Base-by-base conservation (phyloP, 768 basidiomycete genomes). In the Auriscalpium vulgare region DNA sequence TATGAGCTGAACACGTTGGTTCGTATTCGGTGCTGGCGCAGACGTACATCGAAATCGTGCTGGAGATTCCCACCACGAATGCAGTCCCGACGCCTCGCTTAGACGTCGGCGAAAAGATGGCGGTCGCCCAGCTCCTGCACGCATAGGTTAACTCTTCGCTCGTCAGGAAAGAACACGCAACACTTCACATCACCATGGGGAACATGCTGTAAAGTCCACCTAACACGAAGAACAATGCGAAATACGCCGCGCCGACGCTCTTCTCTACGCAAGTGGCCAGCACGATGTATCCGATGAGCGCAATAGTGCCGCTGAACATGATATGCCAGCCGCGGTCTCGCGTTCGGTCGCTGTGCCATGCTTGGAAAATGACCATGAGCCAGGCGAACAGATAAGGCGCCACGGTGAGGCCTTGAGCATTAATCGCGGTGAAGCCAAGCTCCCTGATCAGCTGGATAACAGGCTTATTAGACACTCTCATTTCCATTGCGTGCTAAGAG, bases 11-110 rank as follows among this genome's bases (percentile, higher is more conserved):
- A 29, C 4, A 29, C 29, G 4, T 4, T 29, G 4, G 11, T 34
- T 37, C 36, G 47, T 43, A 36, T 58, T 50, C 21, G 29, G 8
- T 34, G 16, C 47, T 14, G 6, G 50, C 4, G 11, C 8, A 34
- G 10, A 63, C 77, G 55, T 51, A 80, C 79, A 81, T 81, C 4
- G 79, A 82, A 11, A 83, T 72, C 59, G 76, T 78, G 62, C 81
- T 83, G 17, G 79, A 79, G 47, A 83, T 76, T 1, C 80, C 81
- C 21, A 82, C 79, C 46, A 82, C 78, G 62, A 83, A 82, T 3
- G 80, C 80, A 1, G 80, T 81, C 4, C 81, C 81, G 51, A 80
- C 81, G 43, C 81, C 81, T 29, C 81, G 74, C 62, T 83, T 83
- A 1, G 78, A 79, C 8, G 80, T 83, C 10, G 81, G 81, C 7